Percentiles rank a stretch among this genome's conserved stretches.
phyloP scores from a whole-genome alignment of 805 yeast species.

The Saccharomycopsis fermentans region DNA sequence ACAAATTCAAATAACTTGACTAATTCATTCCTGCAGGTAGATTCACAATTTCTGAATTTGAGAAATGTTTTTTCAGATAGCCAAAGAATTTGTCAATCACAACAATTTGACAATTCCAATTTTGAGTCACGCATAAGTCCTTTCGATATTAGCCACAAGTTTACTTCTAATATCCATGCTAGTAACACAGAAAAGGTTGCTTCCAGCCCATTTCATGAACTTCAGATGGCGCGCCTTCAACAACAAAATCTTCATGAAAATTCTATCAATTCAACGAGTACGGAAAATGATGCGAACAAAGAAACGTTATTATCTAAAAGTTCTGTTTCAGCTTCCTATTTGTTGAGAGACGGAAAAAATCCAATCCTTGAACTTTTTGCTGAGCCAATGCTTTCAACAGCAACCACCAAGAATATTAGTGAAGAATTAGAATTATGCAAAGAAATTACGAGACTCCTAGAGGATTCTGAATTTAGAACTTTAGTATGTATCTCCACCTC shows the following conservation, averaged over 20 bases:
- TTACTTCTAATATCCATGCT: background rate
- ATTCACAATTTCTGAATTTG: background rate
- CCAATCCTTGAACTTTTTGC: background rate
- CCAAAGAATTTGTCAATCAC: background rate
- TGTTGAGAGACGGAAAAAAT: background rate
- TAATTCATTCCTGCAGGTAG: background rate
- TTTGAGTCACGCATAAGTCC: background rate
- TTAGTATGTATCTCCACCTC: slow-evolving; percentile 5
- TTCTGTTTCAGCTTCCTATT: background rate
- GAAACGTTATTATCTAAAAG: background rate
- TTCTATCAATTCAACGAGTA: too few species aligned
- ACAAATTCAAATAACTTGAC: background rate
- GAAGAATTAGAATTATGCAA: background rate
- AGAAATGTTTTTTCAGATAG: background rate
- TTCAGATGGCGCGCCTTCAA: too few species aligned
- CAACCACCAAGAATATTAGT: background rate
- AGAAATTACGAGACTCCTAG: background rate
- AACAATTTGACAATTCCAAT: background rate
- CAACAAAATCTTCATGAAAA: too few species aligned
- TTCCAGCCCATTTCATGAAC: too few species aligned
- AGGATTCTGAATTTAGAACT: slow-evolving; percentile 6
- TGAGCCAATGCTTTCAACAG: background rate
- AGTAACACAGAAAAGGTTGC: too few species aligned
- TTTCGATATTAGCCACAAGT: background rate
- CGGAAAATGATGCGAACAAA: background rate